phyloP scores from a whole-genome alignment of 2,329 filamentous ascomycete genomes.

The Paramyrothecium sp. region DNA sequence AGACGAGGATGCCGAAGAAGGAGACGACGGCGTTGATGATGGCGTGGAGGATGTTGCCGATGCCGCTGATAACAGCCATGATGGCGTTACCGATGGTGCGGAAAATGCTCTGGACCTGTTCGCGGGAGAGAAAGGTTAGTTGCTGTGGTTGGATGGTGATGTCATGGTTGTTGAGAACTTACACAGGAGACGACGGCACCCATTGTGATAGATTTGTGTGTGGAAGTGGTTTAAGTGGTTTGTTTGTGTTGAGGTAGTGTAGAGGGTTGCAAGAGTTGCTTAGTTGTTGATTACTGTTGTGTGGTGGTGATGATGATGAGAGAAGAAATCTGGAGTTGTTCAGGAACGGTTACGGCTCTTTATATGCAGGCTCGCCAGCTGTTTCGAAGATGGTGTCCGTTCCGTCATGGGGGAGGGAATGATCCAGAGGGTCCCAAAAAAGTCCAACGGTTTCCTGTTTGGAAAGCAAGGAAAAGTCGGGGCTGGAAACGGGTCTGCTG shows the following conservation, averaged over 20 bases:
- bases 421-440: no score
- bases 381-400: no score
- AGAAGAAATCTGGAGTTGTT: not conserved
- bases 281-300: constrained; percentile 6
- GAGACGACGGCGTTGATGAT: constrained; percentile 67
- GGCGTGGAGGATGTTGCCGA: constrained; percentile 62
- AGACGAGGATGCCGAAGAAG: constrained; percentile 65
- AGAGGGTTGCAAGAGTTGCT: constrained; percentile 3
- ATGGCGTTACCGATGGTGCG: constrained; percentile 64
- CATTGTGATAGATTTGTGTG: constrained; percentile 48
- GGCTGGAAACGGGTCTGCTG: no score
- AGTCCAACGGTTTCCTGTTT: no score
- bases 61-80: constrained; percentile 67
- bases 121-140: constrained; percentile 14
- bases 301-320: not conserved
- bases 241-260: constrained; percentile 6
- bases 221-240: no score
- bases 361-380: not conserved
- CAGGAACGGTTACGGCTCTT: not conserved
- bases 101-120: constrained; percentile 57
- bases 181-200: constrained; percentile 83
- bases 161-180: constrained; percentile 39
- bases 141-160: not conserved
- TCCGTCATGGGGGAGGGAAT: no score
- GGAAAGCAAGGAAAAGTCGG: no score